These are phyloP conservation scores for Xylariaceae sp. DNA, from an alignment of 2,329 filamentous ascomycete genomes.

Conservation along the genomic window DNA sequence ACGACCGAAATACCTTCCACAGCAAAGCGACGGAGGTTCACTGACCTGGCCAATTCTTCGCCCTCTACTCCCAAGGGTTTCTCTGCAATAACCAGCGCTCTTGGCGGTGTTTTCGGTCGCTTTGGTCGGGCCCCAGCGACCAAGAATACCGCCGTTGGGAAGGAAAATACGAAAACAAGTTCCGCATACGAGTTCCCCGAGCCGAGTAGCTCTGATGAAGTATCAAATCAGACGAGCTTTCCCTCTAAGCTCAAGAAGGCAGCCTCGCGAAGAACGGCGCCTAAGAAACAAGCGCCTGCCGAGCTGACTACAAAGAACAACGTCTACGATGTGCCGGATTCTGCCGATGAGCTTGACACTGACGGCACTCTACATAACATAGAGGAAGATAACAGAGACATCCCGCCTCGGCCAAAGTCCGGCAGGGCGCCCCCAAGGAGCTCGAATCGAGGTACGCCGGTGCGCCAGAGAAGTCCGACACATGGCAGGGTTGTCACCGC, in stretches of 20 bases:
- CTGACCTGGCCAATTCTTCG: slow-evolving; percentile 14
- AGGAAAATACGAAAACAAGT: slow-evolving; percentile 6
- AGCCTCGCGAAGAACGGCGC: slow-evolving; percentile 11
- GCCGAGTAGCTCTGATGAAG: slow-evolving; percentile 13
- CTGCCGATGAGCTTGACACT: slow-evolving; percentile 18
- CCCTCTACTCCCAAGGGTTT: slow-evolving; percentile 20
- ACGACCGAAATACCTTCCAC: slow-evolving; percentile 13
- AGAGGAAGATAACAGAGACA: too few relatives aligned
- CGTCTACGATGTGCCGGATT: slow-evolving; percentile 26
- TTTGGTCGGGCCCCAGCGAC: slow-evolving; percentile 1
- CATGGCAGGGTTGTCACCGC: neutral
- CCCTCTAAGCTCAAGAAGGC: slow-evolving; percentile 21
- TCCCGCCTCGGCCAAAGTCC: too few relatives aligned
- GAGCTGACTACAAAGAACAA: slow-evolving; percentile 8
- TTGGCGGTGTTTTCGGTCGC: slow-evolving; percentile 13
- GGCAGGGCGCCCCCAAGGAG: slow-evolving; percentile 2
- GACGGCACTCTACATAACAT: too few relatives aligned
- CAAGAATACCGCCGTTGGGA: slow-evolving; percentile 2
- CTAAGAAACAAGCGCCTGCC: slow-evolving; percentile 4
- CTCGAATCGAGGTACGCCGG: neutral
- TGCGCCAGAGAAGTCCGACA: neutral
- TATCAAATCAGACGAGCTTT: slow-evolving; percentile 3
- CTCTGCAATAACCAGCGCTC: slow-evolving; percentile 20
- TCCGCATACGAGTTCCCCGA: slow-evolving; percentile 18
- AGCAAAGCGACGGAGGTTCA: slow-evolving; percentile 20